Conservation (phyloP, 2,329 filamentous ascomycete species). For the Sporothrix curviconia region DNA sequence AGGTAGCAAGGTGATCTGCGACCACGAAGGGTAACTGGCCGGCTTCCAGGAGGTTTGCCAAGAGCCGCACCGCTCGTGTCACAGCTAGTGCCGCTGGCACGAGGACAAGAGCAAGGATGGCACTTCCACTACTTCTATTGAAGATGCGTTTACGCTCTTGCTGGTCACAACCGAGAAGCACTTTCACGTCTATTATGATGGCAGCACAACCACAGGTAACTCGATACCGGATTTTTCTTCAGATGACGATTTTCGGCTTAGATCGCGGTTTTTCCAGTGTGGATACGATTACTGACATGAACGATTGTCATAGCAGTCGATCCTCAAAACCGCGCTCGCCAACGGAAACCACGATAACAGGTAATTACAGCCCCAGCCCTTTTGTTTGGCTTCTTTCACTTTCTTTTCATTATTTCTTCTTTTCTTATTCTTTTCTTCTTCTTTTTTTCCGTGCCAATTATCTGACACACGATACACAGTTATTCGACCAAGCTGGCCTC, state of each 20-base stretch:
- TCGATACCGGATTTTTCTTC: neutral
- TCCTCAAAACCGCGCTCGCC: neutral
- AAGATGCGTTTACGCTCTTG: neutral
- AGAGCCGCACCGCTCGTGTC: neutral
- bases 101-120: neutral
- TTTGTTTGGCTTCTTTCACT: neutral
- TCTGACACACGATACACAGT: conserved; percentile 9
- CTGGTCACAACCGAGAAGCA: neutral
- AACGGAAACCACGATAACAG: conserved; percentile 11
- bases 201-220: conserved; percentile 8
- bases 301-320: neutral
- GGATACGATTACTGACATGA: neutral
- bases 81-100: neutral
- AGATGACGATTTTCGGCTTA: neutral
- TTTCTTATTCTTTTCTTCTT: neutral
- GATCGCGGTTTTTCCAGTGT: neutral
- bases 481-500: conserved; percentile 10
- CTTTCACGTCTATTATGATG: conserved; percentile 17
- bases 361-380: conserved; percentile 2
- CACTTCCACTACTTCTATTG: neutral
- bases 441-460: too few relatives aligned
- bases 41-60: neutral
- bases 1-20: too few relatives aligned
- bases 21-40: too few relatives aligned
- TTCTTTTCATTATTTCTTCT: too few relatives aligned